Base-by-base conservation (phyloP, 345 rosid species). In the Luvunga scandens region DNA sequence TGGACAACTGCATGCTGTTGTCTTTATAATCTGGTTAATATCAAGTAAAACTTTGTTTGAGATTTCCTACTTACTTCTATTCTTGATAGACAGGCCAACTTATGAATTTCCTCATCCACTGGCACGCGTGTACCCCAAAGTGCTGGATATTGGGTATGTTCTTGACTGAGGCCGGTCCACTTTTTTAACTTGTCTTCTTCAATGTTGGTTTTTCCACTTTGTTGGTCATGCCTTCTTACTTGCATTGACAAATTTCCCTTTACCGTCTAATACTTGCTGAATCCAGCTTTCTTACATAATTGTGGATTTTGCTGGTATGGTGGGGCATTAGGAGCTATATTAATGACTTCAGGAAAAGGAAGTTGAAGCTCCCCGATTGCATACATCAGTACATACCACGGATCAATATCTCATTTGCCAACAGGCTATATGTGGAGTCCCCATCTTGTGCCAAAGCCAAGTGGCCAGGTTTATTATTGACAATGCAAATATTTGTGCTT, bases 381-480 rank as follows among this genome's bases (percentile, higher is more conserved):
- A 62, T 96, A 94, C 88, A 92, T 94, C 82, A 94, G 98, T 81
- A 92, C 92, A 76, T 94, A 96, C 88, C 83, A 90, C 81, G 99
- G 98, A 79, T 96, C 99, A 48, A 89, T 96, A 81, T 91, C 99
- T 67, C 98, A 96, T 81, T 84, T 96, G 79, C 99, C 99, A 78
- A 96, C 97, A 7, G 98, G 92, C 86, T 94, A 96, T 86, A 87
- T 96, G 95, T 96, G 99, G 98, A 96, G 99, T 86, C 92, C 98
- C 61, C 92, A 91, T 80, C 91, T 96, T 75, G 98, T 96, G 85
- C 94, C 99, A 79, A 96, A 96, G 85, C 99, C 99, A 79, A 90
- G 69, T 82, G 99, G 99, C 94, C n/a, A 82, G 84, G 86, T 30
- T 77, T 69, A 33, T 28, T 53, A 19, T 22, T 73, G 53, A 31